Conservation (phyloP, 805 yeast genomes). For the Kodamaea laetipori region DNA sequence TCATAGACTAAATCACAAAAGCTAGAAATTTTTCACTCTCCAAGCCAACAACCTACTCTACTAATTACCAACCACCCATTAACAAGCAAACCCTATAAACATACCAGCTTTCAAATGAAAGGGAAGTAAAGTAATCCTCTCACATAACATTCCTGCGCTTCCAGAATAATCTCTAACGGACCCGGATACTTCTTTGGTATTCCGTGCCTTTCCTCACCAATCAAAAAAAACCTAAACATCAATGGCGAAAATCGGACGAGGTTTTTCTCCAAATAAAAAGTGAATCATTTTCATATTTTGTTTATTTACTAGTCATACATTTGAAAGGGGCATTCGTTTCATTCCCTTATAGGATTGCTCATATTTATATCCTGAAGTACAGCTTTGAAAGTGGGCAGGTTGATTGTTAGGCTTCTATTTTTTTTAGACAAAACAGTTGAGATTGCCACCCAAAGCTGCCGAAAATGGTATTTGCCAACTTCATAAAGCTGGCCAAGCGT, state of each 20-base stretch:
- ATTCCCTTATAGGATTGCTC: too few relatives aligned
- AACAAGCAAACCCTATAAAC: too few relatives aligned
- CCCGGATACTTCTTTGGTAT: too few relatives aligned
- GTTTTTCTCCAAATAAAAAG: background rate
- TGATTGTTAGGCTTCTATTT: background rate
- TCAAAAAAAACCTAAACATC: constrained; percentile 1
- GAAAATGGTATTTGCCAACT: constrained; percentile 16
- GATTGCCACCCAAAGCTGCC: background rate
- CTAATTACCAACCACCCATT: too few relatives aligned
- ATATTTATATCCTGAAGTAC: background rate
- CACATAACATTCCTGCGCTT: too few relatives aligned
- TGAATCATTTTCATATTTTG: constrained; percentile 3
- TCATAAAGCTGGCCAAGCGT: constrained; percentile 19
- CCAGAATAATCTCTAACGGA: too few relatives aligned
- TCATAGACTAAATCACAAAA: too few relatives aligned
- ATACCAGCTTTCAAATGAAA: too few relatives aligned
- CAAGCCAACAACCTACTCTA: too few relatives aligned
- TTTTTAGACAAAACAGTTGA: background rate
- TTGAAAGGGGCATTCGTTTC: too few relatives aligned
- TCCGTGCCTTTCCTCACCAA: background rate
- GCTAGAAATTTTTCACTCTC: too few relatives aligned
- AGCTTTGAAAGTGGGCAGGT: background rate
- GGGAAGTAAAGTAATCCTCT: too few relatives aligned
- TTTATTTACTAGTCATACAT: background rate
- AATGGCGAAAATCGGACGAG: constrained; percentile 8